Evolutionary conservation across 2,329 filamentous ascomycete species (phyloP).

Genomic region (Pseudogymnoascus sp.): DNA sequence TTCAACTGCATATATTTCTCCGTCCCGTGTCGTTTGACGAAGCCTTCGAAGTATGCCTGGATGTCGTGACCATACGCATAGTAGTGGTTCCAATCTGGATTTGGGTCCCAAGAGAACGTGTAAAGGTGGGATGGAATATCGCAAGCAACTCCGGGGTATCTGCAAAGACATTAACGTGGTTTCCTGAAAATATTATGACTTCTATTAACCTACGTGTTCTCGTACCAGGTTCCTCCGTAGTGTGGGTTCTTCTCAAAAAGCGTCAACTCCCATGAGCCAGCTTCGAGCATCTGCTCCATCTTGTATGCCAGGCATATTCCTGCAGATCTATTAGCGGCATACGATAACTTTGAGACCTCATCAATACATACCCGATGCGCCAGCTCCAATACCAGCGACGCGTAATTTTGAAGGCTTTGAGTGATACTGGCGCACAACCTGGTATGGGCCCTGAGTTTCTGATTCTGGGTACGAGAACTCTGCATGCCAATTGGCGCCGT

Average conservation of each 20-base stretch:
- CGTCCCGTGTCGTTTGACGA: conserved; percentile 43
- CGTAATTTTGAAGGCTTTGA: conserved; percentile 21
- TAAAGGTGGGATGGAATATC: conserved; percentile 27
- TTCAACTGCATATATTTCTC: conserved; percentile 49
- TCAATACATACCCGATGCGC: conserved; percentile 15
- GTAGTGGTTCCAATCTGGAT: conserved; percentile 50
- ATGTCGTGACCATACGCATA: conserved; percentile 55
- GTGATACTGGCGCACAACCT: conserved; percentile 15
- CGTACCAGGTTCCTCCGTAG: conserved; percentile 50
- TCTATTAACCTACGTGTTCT: conserved; percentile 35
- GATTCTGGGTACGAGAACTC: neutral
- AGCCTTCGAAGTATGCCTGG: conserved; percentile 42
- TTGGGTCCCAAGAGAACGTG: conserved; percentile 52
- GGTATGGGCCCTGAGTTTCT: neutral
- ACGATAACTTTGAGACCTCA: neutral
- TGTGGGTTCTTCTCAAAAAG: conserved; percentile 43
- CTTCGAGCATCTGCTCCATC: conserved; percentile 18
- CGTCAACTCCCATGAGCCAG: conserved; percentile 32
- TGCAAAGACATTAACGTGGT: neutral
- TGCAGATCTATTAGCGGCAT: neutral
- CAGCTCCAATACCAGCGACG: conserved; percentile 21
- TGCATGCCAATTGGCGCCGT: neutral
- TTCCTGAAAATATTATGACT: neutral
- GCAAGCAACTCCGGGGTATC: conserved; percentile 51
- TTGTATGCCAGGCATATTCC: conserved; percentile 22